Evolutionary conservation across 2,329 filamentous ascomycete genomes (phyloP).

Genomic region (Nothomitra cinnamomea): DNA sequence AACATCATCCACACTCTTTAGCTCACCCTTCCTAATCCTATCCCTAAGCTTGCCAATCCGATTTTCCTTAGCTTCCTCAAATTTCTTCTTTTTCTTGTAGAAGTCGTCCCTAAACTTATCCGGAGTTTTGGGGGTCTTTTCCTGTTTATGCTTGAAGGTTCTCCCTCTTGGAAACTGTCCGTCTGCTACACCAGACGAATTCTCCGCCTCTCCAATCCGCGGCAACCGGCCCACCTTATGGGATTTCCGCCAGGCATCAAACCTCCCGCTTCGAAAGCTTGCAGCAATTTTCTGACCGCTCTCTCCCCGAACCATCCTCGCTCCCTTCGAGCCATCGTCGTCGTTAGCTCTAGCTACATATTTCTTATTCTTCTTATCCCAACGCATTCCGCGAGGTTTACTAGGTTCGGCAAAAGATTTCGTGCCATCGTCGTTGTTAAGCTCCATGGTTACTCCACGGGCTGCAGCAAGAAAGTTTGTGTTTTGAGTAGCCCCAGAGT

Average conservation of each 20-base stretch:
- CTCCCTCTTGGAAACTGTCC: conserved; percentile 26
- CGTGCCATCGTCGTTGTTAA: conserved; percentile 71
- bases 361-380: conserved; percentile 94
- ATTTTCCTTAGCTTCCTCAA: conserved; percentile 75
- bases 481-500: conserved; percentile 50
- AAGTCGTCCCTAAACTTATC: conserved; percentile 89
- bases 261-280: conserved; percentile 80
- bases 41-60: conserved; percentile 57
- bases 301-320: conserved; percentile 69
- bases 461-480: conserved; percentile 76
- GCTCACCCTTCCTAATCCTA: conserved; percentile 57
- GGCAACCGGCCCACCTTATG: conserved; percentile 68
- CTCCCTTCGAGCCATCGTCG: conserved; percentile 67
- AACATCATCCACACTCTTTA: conserved; percentile 71
- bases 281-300: conserved; percentile 92
- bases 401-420: conserved; percentile 65
- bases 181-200: conserved; percentile 16
- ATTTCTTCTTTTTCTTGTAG: conserved; percentile 75
- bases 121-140: conserved; percentile 79
- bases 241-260: conserved; percentile 78
- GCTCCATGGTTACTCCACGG: conserved; percentile 78
- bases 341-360: conserved; percentile 88
- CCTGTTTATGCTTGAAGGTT: conserved; percentile 71
- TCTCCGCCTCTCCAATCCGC: conserved; percentile 66
- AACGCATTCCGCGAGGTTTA: conserved; percentile 60